Evolutionary conservation across 2,329 filamentous ascomycete species (phyloP).

Genomic region (Coniochaeta sp.): DNA sequence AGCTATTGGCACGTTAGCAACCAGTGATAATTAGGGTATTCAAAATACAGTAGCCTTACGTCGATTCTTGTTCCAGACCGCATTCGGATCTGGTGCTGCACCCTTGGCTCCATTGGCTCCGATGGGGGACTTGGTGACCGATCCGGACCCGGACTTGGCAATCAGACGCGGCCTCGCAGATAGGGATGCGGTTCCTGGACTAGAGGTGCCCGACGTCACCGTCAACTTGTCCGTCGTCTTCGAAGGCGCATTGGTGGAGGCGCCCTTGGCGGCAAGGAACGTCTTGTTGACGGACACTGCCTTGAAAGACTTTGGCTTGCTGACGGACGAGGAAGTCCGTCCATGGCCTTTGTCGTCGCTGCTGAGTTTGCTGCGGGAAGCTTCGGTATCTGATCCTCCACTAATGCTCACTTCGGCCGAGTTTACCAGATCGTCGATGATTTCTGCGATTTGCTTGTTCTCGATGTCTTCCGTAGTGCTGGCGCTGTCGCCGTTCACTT

Average conservation of each 20-base stretch:
- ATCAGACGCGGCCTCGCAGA: slow-evolving; percentile 64
- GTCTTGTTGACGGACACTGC: slow-evolving; percentile 80
- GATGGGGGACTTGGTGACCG: slow-evolving; percentile 35
- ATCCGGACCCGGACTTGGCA: slow-evolving; percentile 62
- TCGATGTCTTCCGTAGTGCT: slow-evolving; percentile 40
- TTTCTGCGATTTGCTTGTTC: slow-evolving; percentile 49
- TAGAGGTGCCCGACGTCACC: slow-evolving; percentile 35
- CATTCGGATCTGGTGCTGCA: slow-evolving; percentile 61
- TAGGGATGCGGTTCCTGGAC: slow-evolving; percentile 36
- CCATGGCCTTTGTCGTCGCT: slow-evolving; percentile 53
- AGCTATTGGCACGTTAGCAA: slow-evolving; percentile 32
- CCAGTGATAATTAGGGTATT: background rate
- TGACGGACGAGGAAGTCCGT: slow-evolving; percentile 53
- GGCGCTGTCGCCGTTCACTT: slow-evolving; percentile 39
- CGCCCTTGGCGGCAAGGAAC: slow-evolving; percentile 67
- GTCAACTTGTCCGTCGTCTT: slow-evolving; percentile 46
- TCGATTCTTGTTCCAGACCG: slow-evolving; percentile 85
- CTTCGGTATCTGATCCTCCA: slow-evolving; percentile 71
- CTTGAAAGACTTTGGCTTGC: slow-evolving; percentile 76
- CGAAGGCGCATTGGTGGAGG: slow-evolving; percentile 32
- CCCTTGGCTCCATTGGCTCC: slow-evolving; percentile 52
- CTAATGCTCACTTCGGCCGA: slow-evolving; percentile 63
- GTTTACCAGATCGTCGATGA: slow-evolving; percentile 51
- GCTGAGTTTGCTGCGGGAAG: slow-evolving; percentile 51
- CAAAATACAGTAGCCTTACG: slow-evolving; percentile 44